A percentile compares a stretch with the other conserved stretches of the same genome.
Evolutionary conservation across 805 yeast species (phyloP).

Genomic region (Candida bentonensis): DNA sequence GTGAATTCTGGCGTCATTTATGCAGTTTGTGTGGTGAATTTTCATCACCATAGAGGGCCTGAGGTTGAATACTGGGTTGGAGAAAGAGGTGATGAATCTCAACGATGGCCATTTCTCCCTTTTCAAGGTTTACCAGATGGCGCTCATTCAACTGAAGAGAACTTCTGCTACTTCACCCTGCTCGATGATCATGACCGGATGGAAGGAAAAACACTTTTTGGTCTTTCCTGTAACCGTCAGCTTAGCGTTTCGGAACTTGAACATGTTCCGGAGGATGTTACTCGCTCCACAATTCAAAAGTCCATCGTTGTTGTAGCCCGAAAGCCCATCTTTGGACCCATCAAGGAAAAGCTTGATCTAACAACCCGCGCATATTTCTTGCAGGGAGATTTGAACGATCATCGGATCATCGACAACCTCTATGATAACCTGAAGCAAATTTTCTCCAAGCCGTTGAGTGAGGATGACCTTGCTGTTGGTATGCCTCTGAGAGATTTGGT

Average conservation of each 20-base stretch:
- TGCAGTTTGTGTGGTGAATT: conserved; percentile 82
- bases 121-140: conserved; percentile 97
- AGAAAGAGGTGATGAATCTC: conserved; percentile 26
- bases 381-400: conserved; percentile 66
- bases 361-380: conserved; percentile 76
- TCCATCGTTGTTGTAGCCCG: conserved; percentile 76
- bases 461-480: conserved; percentile 57
- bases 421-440: conserved; percentile 41
- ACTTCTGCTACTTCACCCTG: conserved; percentile 79
- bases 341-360: conserved; percentile 79
- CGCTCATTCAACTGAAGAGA: conserved; percentile 84
- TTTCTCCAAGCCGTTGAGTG: conserved; percentile 25
- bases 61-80: conserved; percentile 86
- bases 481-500: conserved; percentile 56
- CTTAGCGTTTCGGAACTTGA: conserved; percentile 47
- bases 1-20: conserved; percentile 31
- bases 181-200: conserved; percentile 46
- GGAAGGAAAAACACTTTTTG: conserved; percentile 64
- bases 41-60: conserved; percentile 87
- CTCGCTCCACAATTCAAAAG: conserved; percentile 83
- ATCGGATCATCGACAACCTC: conserved; percentile 48
- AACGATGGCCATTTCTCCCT: conserved; percentile 74
- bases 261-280: conserved; percentile 45
- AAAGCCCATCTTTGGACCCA: conserved; percentile 72
- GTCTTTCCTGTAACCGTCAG: conserved; percentile 87